Evolutionary conservation across 2,329 filamentous ascomycete genomes (phyloP), one percentile per base, ranked within the genome.

Genomic region (Ceratocystis alfenasii): DNA sequence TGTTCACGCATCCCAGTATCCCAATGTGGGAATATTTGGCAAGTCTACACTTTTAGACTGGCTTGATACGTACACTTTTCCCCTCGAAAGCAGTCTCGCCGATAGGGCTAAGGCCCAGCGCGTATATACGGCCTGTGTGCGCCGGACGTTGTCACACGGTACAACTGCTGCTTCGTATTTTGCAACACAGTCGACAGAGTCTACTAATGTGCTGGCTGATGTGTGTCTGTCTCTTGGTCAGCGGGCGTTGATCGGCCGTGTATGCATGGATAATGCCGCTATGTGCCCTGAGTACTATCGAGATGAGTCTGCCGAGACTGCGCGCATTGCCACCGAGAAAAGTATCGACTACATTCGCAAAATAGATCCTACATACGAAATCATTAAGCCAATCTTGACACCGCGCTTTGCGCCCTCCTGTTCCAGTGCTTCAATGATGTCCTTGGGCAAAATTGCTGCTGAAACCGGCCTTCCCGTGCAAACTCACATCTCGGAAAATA

Each of bases 151-250:
- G 10, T 83, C 89, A 25, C 86, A 96, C 73, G 94, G 94, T 69
- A 99, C 94, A 8, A 99, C 94, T 0, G 94, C 89, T 10, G 91
- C 91, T 5, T 84, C 90, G n/a, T 97, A 97, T 80, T 97, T 89
- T 74, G 93, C 93, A 67, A 97, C 94, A 30, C 85, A 90, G 69
- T 87, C 95, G 74, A 88, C 95, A 1, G 80, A 83, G 0, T 85
- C 91, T 1, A 99, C 94, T n/a, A 96, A 96, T 73, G 81, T 96
- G 6, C 86, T 99, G 5, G 89, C 92, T 0, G 85, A 90, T 69
- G 83, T 96, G 20, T 96, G 93, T 72, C 80, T 89, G n/a, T 73
- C 77, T 0, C 78, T 83, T 30, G 94, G 94, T 57, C 94, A 99
- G 76, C 82, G 94, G 64, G 94, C 94, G 5, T 89, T 97, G 69